Evolutionary conservation across 2,329 filamentous ascomycete species (phyloP).

Genomic region (Lasiodiplodia sp.): DNA sequence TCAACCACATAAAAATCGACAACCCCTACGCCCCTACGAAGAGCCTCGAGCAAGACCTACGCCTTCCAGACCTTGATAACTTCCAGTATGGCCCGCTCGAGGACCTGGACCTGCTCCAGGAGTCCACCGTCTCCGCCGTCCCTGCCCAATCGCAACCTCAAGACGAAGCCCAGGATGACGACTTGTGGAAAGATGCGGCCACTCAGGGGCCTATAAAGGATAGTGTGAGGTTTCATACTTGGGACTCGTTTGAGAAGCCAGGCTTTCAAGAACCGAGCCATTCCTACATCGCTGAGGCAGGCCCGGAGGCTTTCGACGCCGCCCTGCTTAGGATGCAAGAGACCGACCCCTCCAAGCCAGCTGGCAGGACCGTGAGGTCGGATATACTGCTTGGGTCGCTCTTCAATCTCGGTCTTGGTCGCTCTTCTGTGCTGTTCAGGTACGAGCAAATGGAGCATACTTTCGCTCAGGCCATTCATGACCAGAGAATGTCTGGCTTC

Average conservation of each 20-base stretch:
- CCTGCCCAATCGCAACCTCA: slow-evolving; percentile 31
- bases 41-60: slow-evolving; percentile 43
- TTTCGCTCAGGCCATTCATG: slow-evolving; percentile 59
- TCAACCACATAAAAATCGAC: slow-evolving; percentile 45
- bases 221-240: slow-evolving; percentile 62
- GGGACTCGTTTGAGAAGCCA: slow-evolving; percentile 68
- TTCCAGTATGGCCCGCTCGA: slow-evolving; percentile 50
- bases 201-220: slow-evolving; percentile 43
- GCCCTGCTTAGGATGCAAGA: slow-evolving; percentile 46
- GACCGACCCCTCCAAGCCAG: slow-evolving; percentile 51
- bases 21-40: slow-evolving; percentile 50
- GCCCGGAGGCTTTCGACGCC: slow-evolving; percentile 70
- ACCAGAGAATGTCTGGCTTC: slow-evolving; percentile 59
- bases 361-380: slow-evolving; percentile 47
- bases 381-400: slow-evolving; percentile 59
- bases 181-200: slow-evolving; percentile 50
- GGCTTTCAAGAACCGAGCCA: slow-evolving; percentile 52
- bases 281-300: slow-evolving; percentile 73
- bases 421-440: slow-evolving; percentile 74
- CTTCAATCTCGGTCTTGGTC: slow-evolving; percentile 71
- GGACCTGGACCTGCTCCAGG: slow-evolving; percentile 43
- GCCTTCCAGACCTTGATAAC: slow-evolving; percentile 47
- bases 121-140: slow-evolving; percentile 40
- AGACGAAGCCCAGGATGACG: slow-evolving; percentile 41
- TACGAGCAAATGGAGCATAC: slow-evolving; percentile 62